phyloP scores from a whole-genome alignment of 495 filamentous ascomycete genomes.

The Neurospora sp. region DNA sequence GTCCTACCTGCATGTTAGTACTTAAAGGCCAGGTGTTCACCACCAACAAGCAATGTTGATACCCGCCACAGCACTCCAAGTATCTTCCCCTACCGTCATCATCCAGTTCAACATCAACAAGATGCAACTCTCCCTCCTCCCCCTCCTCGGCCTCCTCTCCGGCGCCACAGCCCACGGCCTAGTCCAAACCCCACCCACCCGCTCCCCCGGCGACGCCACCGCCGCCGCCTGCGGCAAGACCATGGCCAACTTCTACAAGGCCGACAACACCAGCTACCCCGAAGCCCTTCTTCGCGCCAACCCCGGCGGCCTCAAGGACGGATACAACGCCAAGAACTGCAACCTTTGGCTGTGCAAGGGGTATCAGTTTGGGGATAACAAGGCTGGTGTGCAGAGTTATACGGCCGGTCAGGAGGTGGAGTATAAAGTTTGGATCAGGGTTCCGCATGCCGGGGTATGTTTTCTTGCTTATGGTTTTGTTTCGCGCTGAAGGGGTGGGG shows the following conservation, averaged over 20 bases:
- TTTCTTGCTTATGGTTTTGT: no score
- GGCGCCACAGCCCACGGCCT: conserved; percentile 53
- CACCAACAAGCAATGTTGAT: neutral
- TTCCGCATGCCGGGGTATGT: conserved; percentile 38
- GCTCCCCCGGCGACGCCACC: conserved; percentile 51
- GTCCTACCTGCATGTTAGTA: neutral
- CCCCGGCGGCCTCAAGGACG: conserved; percentile 36
- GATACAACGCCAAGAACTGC: conserved; percentile 50
- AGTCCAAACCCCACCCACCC: conserved; percentile 46
- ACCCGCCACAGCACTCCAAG: neutral
- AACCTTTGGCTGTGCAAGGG: conserved; percentile 64
- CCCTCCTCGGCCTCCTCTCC: conserved; percentile 40
- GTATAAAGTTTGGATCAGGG: conserved; percentile 49
- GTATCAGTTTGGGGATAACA: conserved; percentile 63
- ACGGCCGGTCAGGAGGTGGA: conserved; percentile 28
- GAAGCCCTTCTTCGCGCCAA: conserved; percentile 54
- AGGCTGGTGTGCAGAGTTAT: conserved; percentile 43
- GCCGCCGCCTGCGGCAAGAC: conserved; percentile 51
- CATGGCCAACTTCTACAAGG: conserved; percentile 48
- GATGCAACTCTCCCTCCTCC: conserved; percentile 11
- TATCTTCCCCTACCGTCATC: neutral
- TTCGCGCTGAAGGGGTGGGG: no score
- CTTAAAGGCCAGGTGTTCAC: neutral
- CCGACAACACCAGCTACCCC: conserved; percentile 59
- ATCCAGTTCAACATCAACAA: neutral